phyloP scores from a whole-genome alignment of 192 early-diverging fungal species.

The Linnemannia hyalina region DNA sequence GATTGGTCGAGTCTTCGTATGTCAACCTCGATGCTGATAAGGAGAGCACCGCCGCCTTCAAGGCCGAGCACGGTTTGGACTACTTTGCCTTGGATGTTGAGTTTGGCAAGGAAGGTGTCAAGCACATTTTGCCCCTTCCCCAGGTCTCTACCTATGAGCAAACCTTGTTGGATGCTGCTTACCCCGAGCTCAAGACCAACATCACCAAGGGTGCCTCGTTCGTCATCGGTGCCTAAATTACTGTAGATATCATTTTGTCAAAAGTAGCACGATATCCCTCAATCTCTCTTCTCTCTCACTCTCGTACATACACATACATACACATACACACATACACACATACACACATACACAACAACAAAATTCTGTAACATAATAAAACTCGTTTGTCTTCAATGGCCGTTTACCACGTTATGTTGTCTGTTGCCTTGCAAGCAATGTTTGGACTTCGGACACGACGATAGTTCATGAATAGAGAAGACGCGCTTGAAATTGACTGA shows the following conservation, averaged over 20 bases:
- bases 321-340: not conserved
- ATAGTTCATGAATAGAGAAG: not conserved
- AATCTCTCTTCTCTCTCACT: not conserved
- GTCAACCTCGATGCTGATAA: conserved; percentile 79
- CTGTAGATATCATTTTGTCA: not conserved
- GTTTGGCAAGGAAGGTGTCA: conserved; percentile 87
- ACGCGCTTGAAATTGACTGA: not conserved
- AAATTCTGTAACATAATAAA: conserved; percentile 5
- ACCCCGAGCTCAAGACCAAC: conserved; percentile 94
- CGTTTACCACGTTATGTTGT: not conserved
- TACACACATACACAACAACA: not conserved
- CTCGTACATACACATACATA: not conserved
- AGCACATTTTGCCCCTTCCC: conserved; percentile 88
- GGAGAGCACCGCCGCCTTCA: conserved; percentile 21
- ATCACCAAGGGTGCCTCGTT: conserved; percentile 84
- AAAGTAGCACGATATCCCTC: not conserved
- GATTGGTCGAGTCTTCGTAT: conserved; percentile 91
- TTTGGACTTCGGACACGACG: not conserved
- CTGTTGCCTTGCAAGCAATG: no score
- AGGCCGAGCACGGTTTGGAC: conserved; percentile 61
- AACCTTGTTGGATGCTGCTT: conserved; percentile 82
- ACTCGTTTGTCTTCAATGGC: not conserved
- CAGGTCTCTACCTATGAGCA: conserved; percentile 87
- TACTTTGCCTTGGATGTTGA: conserved; percentile 87
- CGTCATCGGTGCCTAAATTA: conserved; percentile 12